phyloP scores from a whole-genome alignment of 1,284 basidiomycete genomes.

The Polyporus tsugae region DNA sequence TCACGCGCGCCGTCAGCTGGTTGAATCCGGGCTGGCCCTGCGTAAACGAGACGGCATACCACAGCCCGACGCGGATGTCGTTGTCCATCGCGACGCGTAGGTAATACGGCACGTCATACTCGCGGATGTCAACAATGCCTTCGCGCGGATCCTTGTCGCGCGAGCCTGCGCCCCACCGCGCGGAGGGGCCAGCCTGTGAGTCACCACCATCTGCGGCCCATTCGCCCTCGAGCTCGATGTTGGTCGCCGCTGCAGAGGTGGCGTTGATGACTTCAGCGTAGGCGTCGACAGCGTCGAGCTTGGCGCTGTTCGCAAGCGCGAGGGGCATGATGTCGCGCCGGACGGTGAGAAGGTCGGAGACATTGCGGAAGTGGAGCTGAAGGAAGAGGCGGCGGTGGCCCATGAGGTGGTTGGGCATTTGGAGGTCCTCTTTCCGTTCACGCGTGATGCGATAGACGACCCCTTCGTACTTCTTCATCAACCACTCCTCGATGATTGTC shows the following conservation, averaged over 20 bases:
- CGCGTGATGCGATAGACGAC: conserved; percentile 81
- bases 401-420: conserved; percentile 95
- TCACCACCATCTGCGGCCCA: conserved; percentile 62
- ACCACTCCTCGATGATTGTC: conserved; percentile 94
- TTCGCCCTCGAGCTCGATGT: conserved; percentile 75
- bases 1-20: conserved; percentile 85
- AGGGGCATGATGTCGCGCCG: conserved; percentile 91
- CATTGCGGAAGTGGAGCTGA: conserved; percentile 92
- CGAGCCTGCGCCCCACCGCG: conserved; percentile 40
- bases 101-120: conserved; percentile 98
- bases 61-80: conserved; percentile 95
- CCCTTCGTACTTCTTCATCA: conserved; percentile 94
- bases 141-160: conserved; percentile 86
- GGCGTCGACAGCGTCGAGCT: conserved; percentile 94
- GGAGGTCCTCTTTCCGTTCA: conserved; percentile 92
- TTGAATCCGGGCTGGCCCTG: conserved; percentile 85
- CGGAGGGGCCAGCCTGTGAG: conserved; percentile 41
- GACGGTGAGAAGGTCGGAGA: conserved; percentile 90
- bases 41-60: conserved; percentile 91
- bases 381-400: conserved; percentile 91
- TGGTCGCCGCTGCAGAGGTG: conserved; percentile 63
- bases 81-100: conserved; percentile 99
- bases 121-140: conserved; percentile 93
- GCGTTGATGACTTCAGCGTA: conserved; percentile 98
- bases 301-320: conserved; percentile 91